Conservation (phyloP, 208 protist species). For the Wallacemonas rigidus region DNA sequence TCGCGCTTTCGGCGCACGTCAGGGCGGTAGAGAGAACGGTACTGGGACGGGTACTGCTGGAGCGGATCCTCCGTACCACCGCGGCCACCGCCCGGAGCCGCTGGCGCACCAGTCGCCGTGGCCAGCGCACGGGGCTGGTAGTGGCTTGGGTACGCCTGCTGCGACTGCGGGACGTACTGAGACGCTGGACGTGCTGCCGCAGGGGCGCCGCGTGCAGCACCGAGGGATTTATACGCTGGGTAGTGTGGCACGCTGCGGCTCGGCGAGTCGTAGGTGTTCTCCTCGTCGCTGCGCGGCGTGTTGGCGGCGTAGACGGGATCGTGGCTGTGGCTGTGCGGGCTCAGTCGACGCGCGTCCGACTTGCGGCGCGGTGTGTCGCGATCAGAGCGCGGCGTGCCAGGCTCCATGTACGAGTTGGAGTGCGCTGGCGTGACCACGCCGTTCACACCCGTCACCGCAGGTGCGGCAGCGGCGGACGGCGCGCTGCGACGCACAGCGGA, state of each 20-base stretch:
- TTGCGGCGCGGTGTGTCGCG: constrained; percentile 15
- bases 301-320: constrained; percentile 14
- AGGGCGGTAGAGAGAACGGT: constrained; percentile 15
- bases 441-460: neutral
- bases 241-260: neutral
- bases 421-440: constrained; percentile 7
- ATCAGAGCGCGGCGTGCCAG: constrained; percentile 13
- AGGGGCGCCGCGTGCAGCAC: constrained; percentile 3
- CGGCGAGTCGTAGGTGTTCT: neutral
- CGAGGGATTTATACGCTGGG: constrained; percentile 12
- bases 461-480: neutral
- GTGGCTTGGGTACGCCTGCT: constrained; percentile 13
- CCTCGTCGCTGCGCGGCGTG: constrained; percentile 14
- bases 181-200: neutral
- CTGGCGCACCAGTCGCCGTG: neutral
- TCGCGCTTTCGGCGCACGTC: constrained; percentile 7
- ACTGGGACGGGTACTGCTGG: constrained; percentile 20
- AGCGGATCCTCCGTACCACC: constrained; percentile 11
- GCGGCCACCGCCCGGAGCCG: neutral
- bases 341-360: constrained; percentile 12
- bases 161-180: neutral
- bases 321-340: constrained; percentile 13
- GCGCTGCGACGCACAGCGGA: constrained; percentile 1
- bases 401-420: constrained; percentile 20
- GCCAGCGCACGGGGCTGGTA: constrained; percentile 3